A percentile compares a stretch with the other conserved stretches of the same genome.
Evolutionary conservation across 768 basidiomycete genomes (phyloP).

Genomic region (Mycena rosella): DNA sequence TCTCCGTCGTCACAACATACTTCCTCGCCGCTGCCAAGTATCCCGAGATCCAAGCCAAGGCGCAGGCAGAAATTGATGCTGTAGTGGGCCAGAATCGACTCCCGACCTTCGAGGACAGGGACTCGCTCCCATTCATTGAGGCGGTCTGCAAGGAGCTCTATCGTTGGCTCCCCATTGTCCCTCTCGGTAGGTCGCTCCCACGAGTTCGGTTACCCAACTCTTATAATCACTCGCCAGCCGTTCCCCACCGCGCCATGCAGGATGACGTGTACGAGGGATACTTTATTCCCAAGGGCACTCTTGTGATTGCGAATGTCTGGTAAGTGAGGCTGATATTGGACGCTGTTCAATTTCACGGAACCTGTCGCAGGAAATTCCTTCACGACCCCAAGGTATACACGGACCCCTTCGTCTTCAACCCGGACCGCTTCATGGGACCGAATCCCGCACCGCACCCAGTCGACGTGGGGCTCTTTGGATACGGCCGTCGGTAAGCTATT

Average conservation of each 20-base stretch:
- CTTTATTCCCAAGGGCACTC: slow-evolving; percentile 48
- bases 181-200: slow-evolving; percentile 2
- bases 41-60: slow-evolving; percentile 53
- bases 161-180: slow-evolving; percentile 44
- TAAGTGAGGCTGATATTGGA: background rate
- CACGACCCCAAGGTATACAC: slow-evolving; percentile 47
- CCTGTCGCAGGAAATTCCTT: slow-evolving; percentile 42
- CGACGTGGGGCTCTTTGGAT: slow-evolving; percentile 44
- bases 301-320: slow-evolving; percentile 41
- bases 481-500: slow-evolving; percentile 39
- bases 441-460: slow-evolving; percentile 37
- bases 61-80: slow-evolving; percentile 58
- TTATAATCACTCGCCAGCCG: slow-evolving; percentile 26
- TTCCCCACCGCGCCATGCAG: slow-evolving; percentile 43
- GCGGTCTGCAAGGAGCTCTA: slow-evolving; percentile 54
- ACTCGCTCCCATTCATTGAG: slow-evolving; percentile 56
- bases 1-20: slow-evolving; percentile 53
- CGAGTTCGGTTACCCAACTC: background rate
- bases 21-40: slow-evolving; percentile 56
- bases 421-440: slow-evolving; percentile 47
- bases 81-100: slow-evolving; percentile 57
- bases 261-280: slow-evolving; percentile 50
- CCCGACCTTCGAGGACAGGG: slow-evolving; percentile 54
- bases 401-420: slow-evolving; percentile 49
- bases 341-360: background rate